Conservation (phyloP, 2,329 filamentous ascomycete genomes). For the Clonostachys sp. region DNA sequence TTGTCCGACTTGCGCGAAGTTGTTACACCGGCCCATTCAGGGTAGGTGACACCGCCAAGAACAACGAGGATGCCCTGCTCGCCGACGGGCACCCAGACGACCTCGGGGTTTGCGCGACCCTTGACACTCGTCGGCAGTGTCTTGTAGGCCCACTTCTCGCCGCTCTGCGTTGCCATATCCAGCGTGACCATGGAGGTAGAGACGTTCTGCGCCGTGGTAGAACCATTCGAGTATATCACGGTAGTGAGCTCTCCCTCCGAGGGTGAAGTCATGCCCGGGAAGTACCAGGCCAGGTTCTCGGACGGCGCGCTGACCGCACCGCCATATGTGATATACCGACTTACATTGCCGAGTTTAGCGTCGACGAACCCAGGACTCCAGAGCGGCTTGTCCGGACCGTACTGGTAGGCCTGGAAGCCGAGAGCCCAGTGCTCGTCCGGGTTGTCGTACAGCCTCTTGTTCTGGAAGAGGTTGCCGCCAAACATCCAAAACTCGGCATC, state of each 20-base stretch:
- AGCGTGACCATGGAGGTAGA: slow-evolving; percentile 57
- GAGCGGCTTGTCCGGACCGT: slow-evolving; percentile 35
- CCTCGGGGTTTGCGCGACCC: slow-evolving; percentile 57
- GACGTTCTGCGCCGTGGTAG: slow-evolving; percentile 24
- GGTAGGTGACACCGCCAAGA: slow-evolving; percentile 67
- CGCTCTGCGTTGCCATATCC: slow-evolving; percentile 47
- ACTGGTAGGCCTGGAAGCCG: slow-evolving; percentile 47
- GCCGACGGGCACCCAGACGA: slow-evolving; percentile 76
- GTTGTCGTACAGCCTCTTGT: slow-evolving; percentile 23
- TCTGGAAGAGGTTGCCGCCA: slow-evolving; percentile 44
- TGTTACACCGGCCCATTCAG: slow-evolving; percentile 33
- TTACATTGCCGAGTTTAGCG: slow-evolving; percentile 39
- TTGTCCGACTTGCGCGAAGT: slow-evolving; percentile 16
- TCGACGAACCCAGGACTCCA: slow-evolving; percentile 39
- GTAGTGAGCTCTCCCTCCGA: slow-evolving; percentile 43
- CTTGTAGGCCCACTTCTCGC: slow-evolving; percentile 51
- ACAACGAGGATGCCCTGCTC: slow-evolving; percentile 71
- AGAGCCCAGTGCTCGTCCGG: slow-evolving; percentile 39
- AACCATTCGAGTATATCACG: slow-evolving; percentile 20
- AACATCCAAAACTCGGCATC: slow-evolving; percentile 60
- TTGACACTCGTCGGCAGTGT: slow-evolving; percentile 44
- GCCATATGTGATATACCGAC: slow-evolving; percentile 60
- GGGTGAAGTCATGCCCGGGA: slow-evolving; percentile 55
- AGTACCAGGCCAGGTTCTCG: slow-evolving; percentile 69
- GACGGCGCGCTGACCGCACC: slow-evolving; percentile 61